Conservation (phyloP, 331 rosid species). For the Erythrophleum ivorense region DNA sequence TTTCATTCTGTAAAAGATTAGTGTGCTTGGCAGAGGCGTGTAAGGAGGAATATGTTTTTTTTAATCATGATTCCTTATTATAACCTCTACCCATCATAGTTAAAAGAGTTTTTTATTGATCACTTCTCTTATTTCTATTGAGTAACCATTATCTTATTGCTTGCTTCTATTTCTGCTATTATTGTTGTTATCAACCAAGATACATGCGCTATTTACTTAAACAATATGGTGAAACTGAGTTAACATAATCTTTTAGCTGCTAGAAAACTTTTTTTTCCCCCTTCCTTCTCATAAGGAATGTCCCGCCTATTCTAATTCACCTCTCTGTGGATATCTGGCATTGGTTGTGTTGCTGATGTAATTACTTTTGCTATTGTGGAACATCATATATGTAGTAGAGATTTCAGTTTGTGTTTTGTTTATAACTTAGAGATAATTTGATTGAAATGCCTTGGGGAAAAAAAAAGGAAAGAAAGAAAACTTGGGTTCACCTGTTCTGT, state of each 20-base stretch:
- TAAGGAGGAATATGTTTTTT: neutral
- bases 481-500: neutral
- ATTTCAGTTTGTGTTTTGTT: slow-evolving; percentile 8
- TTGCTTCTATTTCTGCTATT: slow-evolving; percentile 1
- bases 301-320: neutral
- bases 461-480: neutral
- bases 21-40: neutral
- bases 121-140: neutral
- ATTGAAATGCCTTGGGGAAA: slow-evolving; percentile 16
- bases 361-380: slow-evolving; percentile 14
- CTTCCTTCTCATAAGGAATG: neutral
- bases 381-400: slow-evolving; percentile 6
- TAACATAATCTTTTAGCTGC: slow-evolving; percentile 8
- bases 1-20: neutral
- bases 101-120: neutral
- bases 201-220: neutral
- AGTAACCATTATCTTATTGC: slow-evolving; percentile 1
- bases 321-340: neutral
- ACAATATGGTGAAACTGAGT: slow-evolving; percentile 7
- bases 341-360: neutral
- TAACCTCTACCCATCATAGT: neutral
- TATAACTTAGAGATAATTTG: neutral
- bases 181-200: slow-evolving; percentile 6
- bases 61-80: neutral
- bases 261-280: neutral